A percentile compares a stretch with the other conserved stretches of the same genome.
Evolutionary conservation across 2,329 filamentous ascomycete species (phyloP).

Genomic region (Acephala macrosclerotiorum): DNA sequence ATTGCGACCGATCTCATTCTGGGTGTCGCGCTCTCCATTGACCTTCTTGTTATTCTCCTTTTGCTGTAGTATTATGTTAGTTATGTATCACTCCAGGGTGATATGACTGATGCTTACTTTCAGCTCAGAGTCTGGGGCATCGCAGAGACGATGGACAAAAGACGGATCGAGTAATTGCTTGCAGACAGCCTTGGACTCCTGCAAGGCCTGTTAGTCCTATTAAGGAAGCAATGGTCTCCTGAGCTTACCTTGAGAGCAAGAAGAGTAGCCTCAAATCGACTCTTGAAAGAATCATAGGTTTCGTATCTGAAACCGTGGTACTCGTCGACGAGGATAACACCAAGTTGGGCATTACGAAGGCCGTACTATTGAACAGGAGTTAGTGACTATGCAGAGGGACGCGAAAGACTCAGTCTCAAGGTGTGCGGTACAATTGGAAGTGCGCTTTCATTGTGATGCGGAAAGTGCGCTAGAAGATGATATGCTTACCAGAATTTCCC

Average conservation of each 20-base stretch:
- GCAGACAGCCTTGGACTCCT: conserved; percentile 37
- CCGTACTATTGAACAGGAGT: conserved; percentile 17
- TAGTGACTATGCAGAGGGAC: neutral
- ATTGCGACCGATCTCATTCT: conserved; percentile 38
- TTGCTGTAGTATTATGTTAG: conserved; percentile 27
- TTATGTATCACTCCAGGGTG: too few species aligned
- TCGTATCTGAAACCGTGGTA: conserved; percentile 27
- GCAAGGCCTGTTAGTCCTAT: conserved; percentile 14
- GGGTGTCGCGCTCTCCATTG: conserved; percentile 35
- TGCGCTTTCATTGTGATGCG: neutral
- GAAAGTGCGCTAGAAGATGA: conserved; percentile 4
- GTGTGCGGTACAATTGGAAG: too few species aligned
- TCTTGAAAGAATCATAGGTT: neutral
- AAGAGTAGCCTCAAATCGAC: conserved; percentile 28
- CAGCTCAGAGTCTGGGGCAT: conserved; percentile 32
- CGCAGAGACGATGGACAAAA: conserved; percentile 34
- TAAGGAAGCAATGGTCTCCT: neutral
- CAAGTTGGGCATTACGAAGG: conserved; percentile 18
- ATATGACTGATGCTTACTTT: conserved; percentile 36
- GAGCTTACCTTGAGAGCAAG: conserved; percentile 26
- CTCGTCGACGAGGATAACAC: conserved; percentile 21
- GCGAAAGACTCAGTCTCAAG: too few species aligned
- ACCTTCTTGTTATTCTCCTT: conserved; percentile 40
- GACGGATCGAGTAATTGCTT: conserved; percentile 38
- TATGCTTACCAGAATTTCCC: conserved; percentile 35